Base-by-base conservation (phyloP, 352 stramenopile genomes). In the Pythium periplocum region DNA sequence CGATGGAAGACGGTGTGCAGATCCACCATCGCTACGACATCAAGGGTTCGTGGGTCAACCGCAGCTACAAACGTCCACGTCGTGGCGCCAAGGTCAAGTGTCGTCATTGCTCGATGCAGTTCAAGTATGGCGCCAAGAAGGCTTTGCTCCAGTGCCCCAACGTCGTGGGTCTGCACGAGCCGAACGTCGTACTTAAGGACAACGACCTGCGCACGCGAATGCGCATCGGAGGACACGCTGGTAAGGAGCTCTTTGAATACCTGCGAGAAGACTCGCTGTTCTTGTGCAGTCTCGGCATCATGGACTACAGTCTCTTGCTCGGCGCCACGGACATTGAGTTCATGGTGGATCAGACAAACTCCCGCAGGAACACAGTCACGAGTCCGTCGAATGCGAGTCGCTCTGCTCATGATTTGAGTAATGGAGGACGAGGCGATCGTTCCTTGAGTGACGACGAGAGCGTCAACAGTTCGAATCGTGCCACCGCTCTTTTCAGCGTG, bases 31-130 rank as follows among this genome's bases (percentile, higher is more conserved):
- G 75, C 11, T 97, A 87, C 51, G 89, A 97, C 45, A 91, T 97
- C 64, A 97, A 97, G 53, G 89, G 89, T 2, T 93, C 80, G n/a
- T 97, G 86, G 85, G 77, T 97, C 2, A 93, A 93, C 39, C 82
- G 84, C 31, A 93, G 79, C 53, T 91, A 91, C 66, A 85, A 86
- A 49, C 80, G 76, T 0, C 84, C 84, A 11, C 73, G 81, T 0
- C 66, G 69, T 7, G 87, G 87, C 5, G 77, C 73, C 8, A 92
- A 93, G 57, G 70, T 89, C 42, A 93, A 90, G 48, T 95, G 83
- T 36, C 78, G 84, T 7, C 83, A 94, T 48, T 95, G 86, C 55
- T 92, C 80, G 33, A 87, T 92, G 80, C 73, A 88, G 59, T 95
- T 92, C 56, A 86, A 84, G 50, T 87, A 86, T 49, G 80, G 78